phyloP scores from a whole-genome alignment of 2,329 filamentous ascomycete genomes.

The Leptographium galeiforme region DNA sequence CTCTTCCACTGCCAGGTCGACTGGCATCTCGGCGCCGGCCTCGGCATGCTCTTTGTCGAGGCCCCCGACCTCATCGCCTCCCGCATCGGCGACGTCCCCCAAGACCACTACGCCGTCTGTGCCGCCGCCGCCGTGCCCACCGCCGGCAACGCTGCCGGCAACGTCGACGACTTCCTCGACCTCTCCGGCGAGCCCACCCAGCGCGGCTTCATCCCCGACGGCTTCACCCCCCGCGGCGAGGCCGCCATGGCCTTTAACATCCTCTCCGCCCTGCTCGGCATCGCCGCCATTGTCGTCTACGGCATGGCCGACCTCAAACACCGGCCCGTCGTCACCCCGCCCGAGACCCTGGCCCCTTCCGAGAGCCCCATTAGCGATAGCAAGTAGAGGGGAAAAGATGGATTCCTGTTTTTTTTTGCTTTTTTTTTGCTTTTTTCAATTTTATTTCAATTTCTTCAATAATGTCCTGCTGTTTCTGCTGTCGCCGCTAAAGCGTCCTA shows the following conservation, averaged over 20 bases:
- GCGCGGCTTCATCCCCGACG: constrained; percentile 10
- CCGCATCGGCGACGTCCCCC: constrained; percentile 40
- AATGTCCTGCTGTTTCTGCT: background rate
- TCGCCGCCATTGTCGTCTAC: constrained; percentile 55
- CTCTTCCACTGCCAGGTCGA: constrained; percentile 72
- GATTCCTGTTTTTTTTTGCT: background rate
- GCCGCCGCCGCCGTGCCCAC: constrained; percentile 15
- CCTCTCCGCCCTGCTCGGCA: constrained; percentile 55
- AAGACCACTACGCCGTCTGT: constrained; percentile 45
- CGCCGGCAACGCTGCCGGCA: constrained; percentile 17
- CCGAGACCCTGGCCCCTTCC: background rate
- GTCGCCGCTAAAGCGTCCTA: too few relatives aligned
- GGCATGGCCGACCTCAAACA: constrained; percentile 28
- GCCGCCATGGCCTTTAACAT: constrained; percentile 63
- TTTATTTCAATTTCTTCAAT: background rate
- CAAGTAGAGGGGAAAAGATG: background rate
- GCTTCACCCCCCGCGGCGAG: constrained; percentile 52
- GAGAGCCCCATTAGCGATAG: background rate
- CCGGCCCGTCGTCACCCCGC: background rate
- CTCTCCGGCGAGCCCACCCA: constrained; percentile 13
- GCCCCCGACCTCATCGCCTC: constrained; percentile 49
- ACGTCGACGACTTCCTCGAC: constrained; percentile 13
- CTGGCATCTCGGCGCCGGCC: constrained; percentile 57
- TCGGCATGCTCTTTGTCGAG: constrained; percentile 52
- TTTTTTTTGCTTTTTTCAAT: too few relatives aligned